These are phyloP conservation scores for Monilinia vaccinii-corymbosi DNA, from an alignment of 2,329 filamentous ascomycete species.

Conservation along the genomic window DNA sequence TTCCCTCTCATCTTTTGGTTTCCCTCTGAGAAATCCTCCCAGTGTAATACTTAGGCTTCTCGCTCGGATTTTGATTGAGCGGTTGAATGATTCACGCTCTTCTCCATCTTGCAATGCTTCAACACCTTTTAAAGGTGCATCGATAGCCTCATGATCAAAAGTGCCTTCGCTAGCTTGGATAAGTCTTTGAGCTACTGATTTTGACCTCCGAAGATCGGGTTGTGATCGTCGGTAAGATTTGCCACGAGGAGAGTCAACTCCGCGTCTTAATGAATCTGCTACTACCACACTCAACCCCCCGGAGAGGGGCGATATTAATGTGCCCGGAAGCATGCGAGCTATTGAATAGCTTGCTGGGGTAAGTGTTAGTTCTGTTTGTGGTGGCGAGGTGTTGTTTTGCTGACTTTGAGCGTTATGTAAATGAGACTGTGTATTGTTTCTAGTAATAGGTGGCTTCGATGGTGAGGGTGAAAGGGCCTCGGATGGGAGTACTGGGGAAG, in stretches of 20 bases:
- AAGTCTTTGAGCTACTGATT: slow-evolving; percentile 23
- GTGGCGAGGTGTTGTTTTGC: slow-evolving; percentile 27
- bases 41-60: slow-evolving; percentile 27
- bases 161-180: slow-evolving; percentile 12
- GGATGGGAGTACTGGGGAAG: slow-evolving; percentile 25
- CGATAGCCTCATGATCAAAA: slow-evolving; percentile 17
- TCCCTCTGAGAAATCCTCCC: slow-evolving; percentile 23
- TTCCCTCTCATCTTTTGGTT: slow-evolving; percentile 13
- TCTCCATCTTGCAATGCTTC: slow-evolving; percentile 11
- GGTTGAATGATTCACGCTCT: slow-evolving; percentile 15
- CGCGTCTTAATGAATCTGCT: slow-evolving; percentile 53
- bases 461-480: slow-evolving; percentile 22
- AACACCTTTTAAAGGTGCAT: slow-evolving; percentile 9
- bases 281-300: slow-evolving; percentile 53
- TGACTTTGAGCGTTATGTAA: slow-evolving; percentile 24
- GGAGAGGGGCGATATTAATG: slow-evolving; percentile 50
- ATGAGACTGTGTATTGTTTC: slow-evolving; percentile 23
- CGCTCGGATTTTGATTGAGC: slow-evolving; percentile 20
- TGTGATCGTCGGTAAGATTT: slow-evolving; percentile 27
- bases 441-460: slow-evolving; percentile 18
- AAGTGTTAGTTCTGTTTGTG: slow-evolving; percentile 33
- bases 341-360: slow-evolving; percentile 39
- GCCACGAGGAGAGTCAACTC: slow-evolving; percentile 36
- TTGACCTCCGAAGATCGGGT: slow-evolving; percentile 20
- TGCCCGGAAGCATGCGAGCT: slow-evolving; percentile 44